These are phyloP conservation scores for Penicillium desertorum DNA, from an alignment of 495 filamentous ascomycete genomes.

Conservation along the genomic window DNA sequence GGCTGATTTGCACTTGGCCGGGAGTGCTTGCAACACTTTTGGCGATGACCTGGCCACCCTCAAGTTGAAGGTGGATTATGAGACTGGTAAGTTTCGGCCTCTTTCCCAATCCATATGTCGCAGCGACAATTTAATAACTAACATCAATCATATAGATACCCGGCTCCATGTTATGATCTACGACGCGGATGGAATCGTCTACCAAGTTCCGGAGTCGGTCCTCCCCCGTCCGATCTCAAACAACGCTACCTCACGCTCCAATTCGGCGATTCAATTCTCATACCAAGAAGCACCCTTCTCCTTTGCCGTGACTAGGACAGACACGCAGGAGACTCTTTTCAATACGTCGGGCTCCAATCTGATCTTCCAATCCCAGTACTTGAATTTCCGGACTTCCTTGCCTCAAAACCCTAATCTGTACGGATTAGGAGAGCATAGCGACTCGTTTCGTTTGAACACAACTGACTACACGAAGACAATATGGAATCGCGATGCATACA, in stretches of 20 bases:
- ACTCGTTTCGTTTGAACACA: slow-evolving; percentile 69
- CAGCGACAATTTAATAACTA: too few species aligned
- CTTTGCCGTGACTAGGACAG: too few species aligned
- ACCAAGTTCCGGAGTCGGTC: slow-evolving; percentile 73
- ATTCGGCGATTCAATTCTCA: slow-evolving; percentile 68
- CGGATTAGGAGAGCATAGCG: slow-evolving; percentile 77
- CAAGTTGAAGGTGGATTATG: not conserved
- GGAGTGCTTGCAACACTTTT: slow-evolving; percentile 67
- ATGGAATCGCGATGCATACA: slow-evolving; percentile 75
- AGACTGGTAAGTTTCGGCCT: too few species aligned
- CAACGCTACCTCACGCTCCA: too few species aligned
- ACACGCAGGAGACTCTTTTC: slow-evolving; percentile 79
- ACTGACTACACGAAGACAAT: slow-evolving; percentile 78
- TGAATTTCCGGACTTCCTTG: slow-evolving; percentile 67
- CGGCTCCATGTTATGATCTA: slow-evolving; percentile 83
- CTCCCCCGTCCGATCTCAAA: slow-evolving; percentile 76
- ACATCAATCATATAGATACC: slow-evolving; percentile 48
- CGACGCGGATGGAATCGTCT: slow-evolving; percentile 67
- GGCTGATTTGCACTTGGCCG: slow-evolving; percentile 67
- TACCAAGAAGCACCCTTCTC: slow-evolving; percentile 66
- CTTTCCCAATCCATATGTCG: too few species aligned
- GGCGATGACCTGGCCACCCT: slow-evolving; percentile 58
- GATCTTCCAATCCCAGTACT: slow-evolving; percentile 77
- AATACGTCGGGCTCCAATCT: slow-evolving; percentile 67
- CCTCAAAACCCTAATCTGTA: slow-evolving; percentile 70